Percentiles rank a stretch among this genome's conserved stretches.
phyloP scores from a whole-genome alignment of 1,139 yeast genomes.

The Diutina scorzettiae region DNA sequence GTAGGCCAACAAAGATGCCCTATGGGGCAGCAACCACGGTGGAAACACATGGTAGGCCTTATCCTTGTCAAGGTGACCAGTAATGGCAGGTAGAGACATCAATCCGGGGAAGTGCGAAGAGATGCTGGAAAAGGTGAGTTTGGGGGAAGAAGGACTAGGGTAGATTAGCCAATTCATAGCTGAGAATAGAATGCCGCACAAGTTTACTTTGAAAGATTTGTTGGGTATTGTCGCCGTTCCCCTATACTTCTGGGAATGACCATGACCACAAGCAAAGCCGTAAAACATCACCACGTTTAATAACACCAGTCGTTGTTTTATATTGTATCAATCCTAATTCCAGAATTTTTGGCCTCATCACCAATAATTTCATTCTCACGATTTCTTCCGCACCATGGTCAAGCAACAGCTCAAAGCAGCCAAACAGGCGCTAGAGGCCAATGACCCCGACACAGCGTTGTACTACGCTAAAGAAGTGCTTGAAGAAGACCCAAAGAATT shows the following conservation, averaged over 20 bases:
- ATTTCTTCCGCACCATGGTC: slow-evolving; percentile 9
- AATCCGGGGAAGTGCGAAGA: not conserved
- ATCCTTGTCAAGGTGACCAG: slow-evolving; percentile 26
- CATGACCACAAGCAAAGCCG: too few relatives aligned
- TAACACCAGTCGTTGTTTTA: too few relatives aligned
- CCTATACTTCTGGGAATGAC: too few relatives aligned
- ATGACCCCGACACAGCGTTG: slow-evolving; percentile 48
- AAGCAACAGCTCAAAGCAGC: slow-evolving; percentile 47
- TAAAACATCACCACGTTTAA: too few relatives aligned
- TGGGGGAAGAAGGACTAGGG: too few relatives aligned
- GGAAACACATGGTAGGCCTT: slow-evolving; percentile 41
- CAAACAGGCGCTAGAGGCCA: slow-evolving; percentile 40
- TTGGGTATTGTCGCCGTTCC: too few relatives aligned
- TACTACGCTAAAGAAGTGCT: slow-evolving; percentile 40
- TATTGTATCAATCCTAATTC: too few relatives aligned
- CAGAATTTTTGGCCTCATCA: not conserved
- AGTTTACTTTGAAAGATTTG: too few relatives aligned
- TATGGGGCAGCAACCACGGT: slow-evolving; percentile 36
- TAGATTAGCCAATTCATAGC: too few relatives aligned
- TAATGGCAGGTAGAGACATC: slow-evolving; percentile 26
- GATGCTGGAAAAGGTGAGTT: too few relatives aligned
- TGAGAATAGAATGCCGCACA: too few relatives aligned
- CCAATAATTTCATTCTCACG: not conserved
- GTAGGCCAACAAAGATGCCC: slow-evolving; percentile 49
- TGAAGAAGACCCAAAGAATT: slow-evolving; percentile 42